A percentile compares a stretch with the other conserved stretches of the same genome.
Evolutionary conservation across 2,329 filamentous ascomycete species (phyloP).

Genomic region (Diaporthe aspalathi): DNA sequence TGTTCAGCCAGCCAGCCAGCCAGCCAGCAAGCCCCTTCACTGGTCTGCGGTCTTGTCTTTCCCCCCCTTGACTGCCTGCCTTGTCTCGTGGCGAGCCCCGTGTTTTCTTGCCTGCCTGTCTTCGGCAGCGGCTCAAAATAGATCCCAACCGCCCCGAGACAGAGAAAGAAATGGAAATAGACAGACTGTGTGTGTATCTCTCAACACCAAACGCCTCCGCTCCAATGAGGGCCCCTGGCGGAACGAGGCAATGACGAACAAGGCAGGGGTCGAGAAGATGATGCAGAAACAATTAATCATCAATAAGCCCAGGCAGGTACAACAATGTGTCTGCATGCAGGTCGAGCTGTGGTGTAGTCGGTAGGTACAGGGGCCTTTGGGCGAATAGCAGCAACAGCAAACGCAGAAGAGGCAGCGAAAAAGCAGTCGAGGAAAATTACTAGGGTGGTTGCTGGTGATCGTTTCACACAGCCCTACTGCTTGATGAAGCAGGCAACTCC

Average conservation of each 20-base stretch:
- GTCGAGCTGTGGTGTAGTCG: background rate
- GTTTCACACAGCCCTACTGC: slow-evolving; percentile 35
- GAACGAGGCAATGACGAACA: background rate
- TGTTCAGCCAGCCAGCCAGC: background rate
- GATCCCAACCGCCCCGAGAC: background rate
- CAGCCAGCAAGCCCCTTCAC: background rate
- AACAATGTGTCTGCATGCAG: slow-evolving; percentile 29
- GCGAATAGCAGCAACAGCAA: background rate
- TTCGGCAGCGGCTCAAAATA: slow-evolving; percentile 18
- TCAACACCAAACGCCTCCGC: slow-evolving; percentile 6
- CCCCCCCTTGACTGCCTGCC: background rate
- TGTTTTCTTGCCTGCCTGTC: background rate
- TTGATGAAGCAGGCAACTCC: slow-evolving; percentile 29
- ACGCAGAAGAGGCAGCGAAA: background rate
- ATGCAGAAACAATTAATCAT: background rate
- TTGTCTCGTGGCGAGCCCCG: background rate
- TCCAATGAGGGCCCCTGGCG: slow-evolving; percentile 16
- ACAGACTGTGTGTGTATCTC: background rate
- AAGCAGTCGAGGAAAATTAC: background rate
- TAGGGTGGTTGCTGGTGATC: too few species aligned
- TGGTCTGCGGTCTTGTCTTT: too few species aligned
- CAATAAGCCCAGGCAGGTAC: slow-evolving; percentile 11
- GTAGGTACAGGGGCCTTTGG: background rate
- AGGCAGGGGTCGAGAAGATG: background rate
- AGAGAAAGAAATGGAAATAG: too few species aligned